Conservation (phyloP, 2,329 filamentous ascomycete genomes). For the Malbranchea zuffiana region DNA sequence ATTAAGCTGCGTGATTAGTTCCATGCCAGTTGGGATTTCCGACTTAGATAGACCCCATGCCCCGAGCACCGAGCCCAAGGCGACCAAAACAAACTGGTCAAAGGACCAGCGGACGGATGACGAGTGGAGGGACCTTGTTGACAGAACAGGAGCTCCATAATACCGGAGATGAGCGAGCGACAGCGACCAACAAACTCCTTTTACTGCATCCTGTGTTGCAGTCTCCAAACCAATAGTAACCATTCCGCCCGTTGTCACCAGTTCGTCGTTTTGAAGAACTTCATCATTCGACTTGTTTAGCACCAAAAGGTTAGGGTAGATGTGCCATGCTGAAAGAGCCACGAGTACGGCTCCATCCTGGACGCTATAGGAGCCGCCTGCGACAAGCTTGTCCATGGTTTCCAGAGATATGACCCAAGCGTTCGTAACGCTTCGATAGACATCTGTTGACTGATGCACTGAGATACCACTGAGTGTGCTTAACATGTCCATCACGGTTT, state of each 20-base stretch:
- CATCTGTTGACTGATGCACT: too few species aligned
- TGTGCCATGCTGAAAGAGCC: slow-evolving; percentile 26
- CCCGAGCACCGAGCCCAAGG: slow-evolving; percentile 1
- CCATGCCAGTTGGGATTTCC: too few species aligned
- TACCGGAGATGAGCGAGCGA: slow-evolving; percentile 5
- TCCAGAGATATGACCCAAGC: slow-evolving; percentile 23
- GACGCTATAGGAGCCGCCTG: slow-evolving; percentile 20
- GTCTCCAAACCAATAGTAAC: slow-evolving; percentile 3
- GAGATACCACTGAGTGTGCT: slow-evolving; percentile 24
- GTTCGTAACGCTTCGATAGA: slow-evolving; percentile 23
- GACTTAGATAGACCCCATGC: too few species aligned
- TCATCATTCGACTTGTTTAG: too few species aligned
- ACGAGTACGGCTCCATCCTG: slow-evolving; percentile 21
- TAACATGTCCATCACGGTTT: slow-evolving; percentile 20
- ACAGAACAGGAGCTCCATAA: background rate
- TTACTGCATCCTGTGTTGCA: background rate
- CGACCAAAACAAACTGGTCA: background rate
- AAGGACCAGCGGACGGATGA: background rate
- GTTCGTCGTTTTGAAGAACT: too few species aligned
- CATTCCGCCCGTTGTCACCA: too few species aligned
- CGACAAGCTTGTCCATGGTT: slow-evolving; percentile 21
- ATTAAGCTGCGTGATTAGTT: too few species aligned
- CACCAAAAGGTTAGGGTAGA: slow-evolving; percentile 37
- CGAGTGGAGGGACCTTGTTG: background rate
- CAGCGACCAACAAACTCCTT: slow-evolving; percentile 5